Evolutionary conservation across 345 rosid genomes (phyloP), one percentile per base, ranked within the genome.

Genomic region (Raphanus raphanistrum): DNA sequence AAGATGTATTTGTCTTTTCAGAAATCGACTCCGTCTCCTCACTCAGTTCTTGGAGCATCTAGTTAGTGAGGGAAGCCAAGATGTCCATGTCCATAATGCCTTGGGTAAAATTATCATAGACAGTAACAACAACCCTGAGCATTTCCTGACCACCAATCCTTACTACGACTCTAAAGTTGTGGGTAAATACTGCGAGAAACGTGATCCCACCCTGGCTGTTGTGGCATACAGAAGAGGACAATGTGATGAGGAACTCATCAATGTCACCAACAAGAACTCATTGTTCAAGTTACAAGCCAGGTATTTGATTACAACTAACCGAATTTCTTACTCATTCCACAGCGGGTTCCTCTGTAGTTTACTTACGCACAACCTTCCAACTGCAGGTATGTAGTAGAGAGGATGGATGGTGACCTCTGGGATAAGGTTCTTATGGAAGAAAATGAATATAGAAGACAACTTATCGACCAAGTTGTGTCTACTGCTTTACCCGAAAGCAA

Each of bases 61-160:
- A 74, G 99, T 96, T 59, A 96, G 98, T 74, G 99, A 96, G 85
- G 99, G 99, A 83, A 96, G 99, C 86, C 98, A 93, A 84, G 99
- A 96, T 85, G 95, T 89, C 50, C 99, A 96, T 77, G 99, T 96
- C 78, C 99, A 96, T 85, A 93, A 96, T 88, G 99, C 98, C 54
- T 85, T 96, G 81, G 99, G 99, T 84, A 96, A 96, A 91, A 96
- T 96, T 38, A 96, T 96, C 69, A 96, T 96, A 68, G 99, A 96
- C 71, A 96, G 98, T 87, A 91, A 91, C 76, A 92, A 96, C 89
- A 96, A 96, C 80, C 99, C 99, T 1, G 99, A 95, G 85, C 99
- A 95, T 84, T 95, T 95, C 82, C 89, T 95, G 35, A 95, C 99
- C 57, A 95, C 98, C 76, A 95, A 95, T 70, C 99, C 99, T 15